These are phyloP conservation scores for Conoideocrella luteorostrata DNA, from an alignment of 2,329 filamentous ascomycete genomes.

Conservation along the genomic window DNA sequence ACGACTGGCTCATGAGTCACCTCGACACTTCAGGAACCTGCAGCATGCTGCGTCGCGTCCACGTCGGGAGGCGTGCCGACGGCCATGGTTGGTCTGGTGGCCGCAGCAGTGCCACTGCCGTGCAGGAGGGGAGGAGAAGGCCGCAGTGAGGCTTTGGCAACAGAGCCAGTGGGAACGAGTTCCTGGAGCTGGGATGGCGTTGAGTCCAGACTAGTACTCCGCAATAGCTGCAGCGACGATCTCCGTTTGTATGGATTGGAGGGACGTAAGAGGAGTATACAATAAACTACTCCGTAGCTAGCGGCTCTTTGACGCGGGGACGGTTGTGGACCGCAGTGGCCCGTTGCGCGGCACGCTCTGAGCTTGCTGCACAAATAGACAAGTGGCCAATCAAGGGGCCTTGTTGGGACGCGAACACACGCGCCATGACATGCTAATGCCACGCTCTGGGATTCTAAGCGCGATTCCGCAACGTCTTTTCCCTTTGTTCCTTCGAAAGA, in stretches of 20 bases:
- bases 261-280: too few relatives aligned
- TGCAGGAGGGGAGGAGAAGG: not conserved
- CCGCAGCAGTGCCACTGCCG: slow-evolving; percentile 4
- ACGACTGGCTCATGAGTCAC: slow-evolving; percentile 2
- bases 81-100: slow-evolving; percentile 9
- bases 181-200: not conserved
- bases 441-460: not conserved
- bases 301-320: not conserved
- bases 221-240: too few relatives aligned
- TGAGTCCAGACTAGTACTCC: too few relatives aligned
- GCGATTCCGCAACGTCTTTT: not conserved
- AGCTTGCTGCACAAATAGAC: too few relatives aligned
- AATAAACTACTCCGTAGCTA: too few relatives aligned
- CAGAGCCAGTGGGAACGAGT: slow-evolving; percentile 4
- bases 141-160: not conserved
- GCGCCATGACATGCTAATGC: not conserved
- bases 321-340: too few relatives aligned
- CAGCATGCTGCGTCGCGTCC: slow-evolving; percentile 11
- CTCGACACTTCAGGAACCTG: not conserved
- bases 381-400: not conserved
- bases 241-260: too few relatives aligned
- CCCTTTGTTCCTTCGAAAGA: too few relatives aligned
- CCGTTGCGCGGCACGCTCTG: not conserved
- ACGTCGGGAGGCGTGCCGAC: slow-evolving; percentile 13
- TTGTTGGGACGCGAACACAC: slow-evolving; percentile 2